phyloP scores from a whole-genome alignment of 78 protist genomes.

The Dictyostelium citrinum region DNA sequence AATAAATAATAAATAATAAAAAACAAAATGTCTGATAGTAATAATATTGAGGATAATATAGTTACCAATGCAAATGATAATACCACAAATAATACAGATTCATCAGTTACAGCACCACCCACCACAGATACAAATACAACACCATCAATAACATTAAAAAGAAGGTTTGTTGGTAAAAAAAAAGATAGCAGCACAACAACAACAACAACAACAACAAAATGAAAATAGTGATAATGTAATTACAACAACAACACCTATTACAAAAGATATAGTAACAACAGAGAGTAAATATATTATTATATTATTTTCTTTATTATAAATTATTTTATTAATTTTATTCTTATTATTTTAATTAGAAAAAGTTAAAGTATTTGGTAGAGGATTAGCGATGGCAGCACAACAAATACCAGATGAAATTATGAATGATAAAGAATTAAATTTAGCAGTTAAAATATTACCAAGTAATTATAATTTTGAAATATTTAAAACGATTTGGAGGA shows the following conservation, averaged over 20 bases:
- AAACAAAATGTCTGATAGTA: neutral
- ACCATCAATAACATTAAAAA: constrained; percentile 10
- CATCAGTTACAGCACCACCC: neutral
- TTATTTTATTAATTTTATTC: no score
- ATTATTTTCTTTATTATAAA: no score
- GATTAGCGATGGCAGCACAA: constrained; percentile 39
- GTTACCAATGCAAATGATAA: neutral
- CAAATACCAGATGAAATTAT: constrained; percentile 52
- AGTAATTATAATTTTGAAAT: constrained; percentile 97
- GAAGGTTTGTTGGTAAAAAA: constrained; percentile 67
- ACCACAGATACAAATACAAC: neutral
- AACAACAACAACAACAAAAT: neutral
- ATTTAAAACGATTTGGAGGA: constrained; percentile 93
- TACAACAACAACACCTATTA: neutral
- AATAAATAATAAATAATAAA: no score
- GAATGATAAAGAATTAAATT: constrained; percentile 8
- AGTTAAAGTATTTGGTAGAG: constrained; percentile 40
- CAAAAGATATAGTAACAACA: constrained; percentile 2
- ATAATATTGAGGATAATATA: neutral
- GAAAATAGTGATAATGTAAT: neutral
- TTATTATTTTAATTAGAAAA: no score
- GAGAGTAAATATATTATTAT: neutral
- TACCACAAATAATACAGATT: neutral
- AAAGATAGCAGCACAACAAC: constrained; percentile 18
- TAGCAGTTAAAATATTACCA: constrained; percentile 84